Percentiles rank a stretch among this genome's conserved stretches.
Conservation (phyloP, 495 filamentous ascomycete genomes). For the Neurospora africana region DNA sequence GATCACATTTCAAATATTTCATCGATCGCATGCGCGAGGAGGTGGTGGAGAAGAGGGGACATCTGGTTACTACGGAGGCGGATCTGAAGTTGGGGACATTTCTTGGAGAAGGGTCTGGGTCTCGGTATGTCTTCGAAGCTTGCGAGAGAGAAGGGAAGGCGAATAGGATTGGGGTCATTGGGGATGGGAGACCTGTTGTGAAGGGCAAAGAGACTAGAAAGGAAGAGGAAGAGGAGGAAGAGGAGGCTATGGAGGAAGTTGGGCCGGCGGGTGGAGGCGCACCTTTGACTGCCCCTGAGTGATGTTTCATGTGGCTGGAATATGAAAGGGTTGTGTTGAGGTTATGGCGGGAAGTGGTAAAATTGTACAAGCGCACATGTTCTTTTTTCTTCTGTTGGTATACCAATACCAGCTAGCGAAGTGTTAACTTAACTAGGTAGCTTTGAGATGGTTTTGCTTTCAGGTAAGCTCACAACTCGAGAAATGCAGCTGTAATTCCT, state of each 20-base stretch:
- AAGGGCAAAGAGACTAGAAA: not conserved
- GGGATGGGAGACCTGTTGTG: not conserved
- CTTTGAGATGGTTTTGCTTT: not conserved
- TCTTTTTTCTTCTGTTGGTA: not conserved
- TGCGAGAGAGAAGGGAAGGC: too few relatives aligned
- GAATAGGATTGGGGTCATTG: not conserved
- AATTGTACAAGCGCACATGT: not conserved
- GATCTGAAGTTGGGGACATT: conserved; percentile 3
- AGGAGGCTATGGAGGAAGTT: not conserved
- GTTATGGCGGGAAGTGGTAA: not conserved
- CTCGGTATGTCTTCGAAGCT: not conserved
- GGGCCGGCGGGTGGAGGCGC: not conserved
- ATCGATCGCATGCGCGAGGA: not conserved
- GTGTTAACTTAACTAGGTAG: not conserved
- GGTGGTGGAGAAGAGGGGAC: conserved; percentile 1
- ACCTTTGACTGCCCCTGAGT: not conserved
- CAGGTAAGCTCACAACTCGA: not conserved
- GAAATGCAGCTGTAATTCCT: not conserved
- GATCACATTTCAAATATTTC: not conserved
- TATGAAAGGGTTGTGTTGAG: not conserved
- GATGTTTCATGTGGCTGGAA: not conserved
- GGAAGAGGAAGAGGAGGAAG: not conserved
- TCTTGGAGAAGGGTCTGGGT: not conserved
- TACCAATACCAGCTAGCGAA: not conserved
- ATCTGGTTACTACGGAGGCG: not conserved